Conservation (phyloP, 768 basidiomycete species). For the Daedaleopsis sinensis region DNA sequence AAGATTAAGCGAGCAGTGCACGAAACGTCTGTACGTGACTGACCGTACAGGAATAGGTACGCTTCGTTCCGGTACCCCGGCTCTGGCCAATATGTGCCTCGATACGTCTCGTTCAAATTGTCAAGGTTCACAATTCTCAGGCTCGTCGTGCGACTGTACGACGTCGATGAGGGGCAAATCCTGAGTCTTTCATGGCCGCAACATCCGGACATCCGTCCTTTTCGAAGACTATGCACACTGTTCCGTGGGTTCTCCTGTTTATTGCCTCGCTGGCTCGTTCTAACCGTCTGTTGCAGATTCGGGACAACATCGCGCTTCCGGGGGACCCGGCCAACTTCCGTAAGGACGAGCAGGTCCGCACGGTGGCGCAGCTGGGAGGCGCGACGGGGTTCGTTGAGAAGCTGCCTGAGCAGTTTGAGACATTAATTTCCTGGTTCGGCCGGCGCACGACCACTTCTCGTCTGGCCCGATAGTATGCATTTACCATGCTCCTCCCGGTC, state of each 20-base stretch:
- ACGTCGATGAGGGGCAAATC: slow-evolving; percentile 68
- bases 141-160: slow-evolving; percentile 70
- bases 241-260: slow-evolving; percentile 53
- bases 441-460: slow-evolving; percentile 71
- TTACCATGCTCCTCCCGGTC: too few species aligned
- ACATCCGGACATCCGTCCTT: slow-evolving; percentile 68
- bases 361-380: slow-evolving; percentile 73
- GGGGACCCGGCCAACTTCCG: slow-evolving; percentile 61
- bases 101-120: slow-evolving; percentile 70
- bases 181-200: slow-evolving; percentile 62
- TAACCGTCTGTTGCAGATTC: slow-evolving; percentile 49
- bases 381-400: slow-evolving; percentile 64
- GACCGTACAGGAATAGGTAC: slow-evolving; percentile 44
- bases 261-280: not conserved
- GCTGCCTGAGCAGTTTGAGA: slow-evolving; percentile 67
- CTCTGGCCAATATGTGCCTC: slow-evolving; percentile 53
- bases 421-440: slow-evolving; percentile 74
- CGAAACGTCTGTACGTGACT: not conserved
- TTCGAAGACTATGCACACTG: slow-evolving; percentile 86
- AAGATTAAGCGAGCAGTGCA: slow-evolving; percentile 6
- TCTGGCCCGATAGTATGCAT: too few species aligned
- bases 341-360: slow-evolving; percentile 56
- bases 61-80: slow-evolving; percentile 75
- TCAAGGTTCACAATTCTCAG: slow-evolving; percentile 80
- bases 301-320: slow-evolving; percentile 76